Evolutionary conservation across 129 eudicot genomes (phyloP), one percentile per base, ranked within the genome.

Genomic region (Centella asiatica): DNA sequence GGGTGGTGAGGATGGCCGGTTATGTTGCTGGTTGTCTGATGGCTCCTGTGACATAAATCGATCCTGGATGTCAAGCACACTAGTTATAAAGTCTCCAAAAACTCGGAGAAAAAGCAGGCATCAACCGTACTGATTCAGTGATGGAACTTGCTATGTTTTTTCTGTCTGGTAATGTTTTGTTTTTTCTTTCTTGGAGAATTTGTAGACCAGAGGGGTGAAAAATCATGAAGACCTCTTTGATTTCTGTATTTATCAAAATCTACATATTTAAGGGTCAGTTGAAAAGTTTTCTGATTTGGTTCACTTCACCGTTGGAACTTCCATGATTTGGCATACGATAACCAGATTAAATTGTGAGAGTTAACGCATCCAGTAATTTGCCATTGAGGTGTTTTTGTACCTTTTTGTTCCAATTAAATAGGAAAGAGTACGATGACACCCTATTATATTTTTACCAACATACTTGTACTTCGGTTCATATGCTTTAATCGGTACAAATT

Each of bases 21-120:
- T 92, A 49, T 92, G 99, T 82, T 92, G 96, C 58, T 92, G 98
- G 98, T 69, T 82, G 55, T 75, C 95, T 5, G 98, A 92, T 15
- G 81, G 44, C 24, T 73, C 81, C 0, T 49, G 74, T 54, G 86
- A 66, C n/a, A 19, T 67, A 12, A 78, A 72, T 54, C 79, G 39
- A 18, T 55, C 60, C 19, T 55, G 60, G 60, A 55, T 55, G 18
- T 55, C 60, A 55, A 55, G 40, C 37, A 55, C 60, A 18, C 33
- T 55, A n/a, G 60, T 55, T 3, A 31, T 55, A 40, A 55, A 55
- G 40, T 28, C 40, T 18, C 19, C 39, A 1, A 55, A 55, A 55
- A 28, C 60, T 28, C 46, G 74, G 57, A 80, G 71, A 67, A 87
- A 71, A 68, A 71, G 19, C 22, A 69, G 96, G 76, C 90, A 76